Base-by-base conservation (phyloP, 345 rosid species). In the Citrus sp. region DNA sequence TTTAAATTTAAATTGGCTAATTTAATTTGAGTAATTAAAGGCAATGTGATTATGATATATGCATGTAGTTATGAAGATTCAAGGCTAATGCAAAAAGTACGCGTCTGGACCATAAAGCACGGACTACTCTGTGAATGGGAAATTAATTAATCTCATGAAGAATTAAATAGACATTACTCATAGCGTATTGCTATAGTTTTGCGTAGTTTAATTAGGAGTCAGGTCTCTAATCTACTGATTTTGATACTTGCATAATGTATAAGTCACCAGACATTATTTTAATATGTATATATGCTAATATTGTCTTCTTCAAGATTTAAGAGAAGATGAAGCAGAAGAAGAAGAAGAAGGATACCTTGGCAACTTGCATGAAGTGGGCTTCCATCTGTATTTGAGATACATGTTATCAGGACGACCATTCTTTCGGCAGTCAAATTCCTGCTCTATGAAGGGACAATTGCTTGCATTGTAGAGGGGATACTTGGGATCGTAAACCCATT, bases 311-410 rank as follows among this genome's bases (percentile, higher is more conserved):
- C 51, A 46, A 46, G 51, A 46, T 46, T 13, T 46, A 13, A 46
- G 51, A 46, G 46, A 40, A 40, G 42, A 9, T 4, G 51, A 42
- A 42, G 16, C 3, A 42, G 51, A 42, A 42, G 49, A 51, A 51
- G 22, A 18, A 54, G 22, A 5, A 32, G 7, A 2, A 7, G 46
- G 4, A 63, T 76, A 87, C 94, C 89, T 82, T n/a, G 90, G 86
- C 19, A 90, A 75, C 70, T 70, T 68, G 79, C 91, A 87, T 2
- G 58, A 75, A 32, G 25, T 13, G 21, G 94, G 94, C 67, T 86
- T 82, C 92, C 94, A 89, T 75, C 88, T 82, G 38, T 86, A 90
- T 24, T 83, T 84, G 78, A 83, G 87, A 42, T 84, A 90, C n/a
- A 56, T 74, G 3, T 12, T 28, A 76, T 90, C 94, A 6, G 80